Percentiles rank a stretch among this genome's conserved stretches.
Conservation (phyloP, 148 eudicot genomes). For the Nyssa sinensis region DNA sequence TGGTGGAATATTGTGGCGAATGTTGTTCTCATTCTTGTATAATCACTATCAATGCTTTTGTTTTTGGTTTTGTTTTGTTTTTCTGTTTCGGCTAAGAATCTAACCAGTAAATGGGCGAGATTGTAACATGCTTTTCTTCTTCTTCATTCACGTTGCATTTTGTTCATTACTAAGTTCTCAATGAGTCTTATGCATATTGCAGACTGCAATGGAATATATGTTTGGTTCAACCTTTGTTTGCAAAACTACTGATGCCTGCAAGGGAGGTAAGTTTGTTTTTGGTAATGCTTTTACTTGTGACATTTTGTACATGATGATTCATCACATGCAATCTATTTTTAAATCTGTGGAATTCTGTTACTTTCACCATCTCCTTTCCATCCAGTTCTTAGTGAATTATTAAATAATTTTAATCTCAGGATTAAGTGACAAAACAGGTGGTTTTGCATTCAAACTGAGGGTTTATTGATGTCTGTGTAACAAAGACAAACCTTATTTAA, state of each 20-base stretch:
- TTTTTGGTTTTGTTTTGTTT: too few species aligned
- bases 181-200: slow-evolving; percentile 27
- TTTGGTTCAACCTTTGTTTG: slow-evolving; percentile 98
- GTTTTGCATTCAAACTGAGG: not conserved
- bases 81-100: not conserved
- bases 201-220: slow-evolving; percentile 97
- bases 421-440: not conserved
- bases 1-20: not conserved
- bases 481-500: not conserved
- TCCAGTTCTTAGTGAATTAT: not conserved
- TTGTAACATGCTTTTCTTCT: not conserved
- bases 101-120: slow-evolving; percentile 6
- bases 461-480: too few species aligned
- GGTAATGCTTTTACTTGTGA: not conserved
- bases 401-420: not conserved
- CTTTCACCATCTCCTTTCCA: not conserved
- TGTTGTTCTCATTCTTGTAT: not conserved
- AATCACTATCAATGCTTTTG: not conserved
- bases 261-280: slow-evolving; percentile 54
- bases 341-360: not conserved
- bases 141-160: not conserved
- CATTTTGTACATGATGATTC: slow-evolving; percentile 4
- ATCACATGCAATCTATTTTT: not conserved
- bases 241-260: slow-evolving; percentile 87
- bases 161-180: not conserved